A percentile compares a stretch with the other conserved stretches of the same genome.
Conservation (phyloP, 495 filamentous ascomycete genomes). For the Daldinia caldariorum region DNA sequence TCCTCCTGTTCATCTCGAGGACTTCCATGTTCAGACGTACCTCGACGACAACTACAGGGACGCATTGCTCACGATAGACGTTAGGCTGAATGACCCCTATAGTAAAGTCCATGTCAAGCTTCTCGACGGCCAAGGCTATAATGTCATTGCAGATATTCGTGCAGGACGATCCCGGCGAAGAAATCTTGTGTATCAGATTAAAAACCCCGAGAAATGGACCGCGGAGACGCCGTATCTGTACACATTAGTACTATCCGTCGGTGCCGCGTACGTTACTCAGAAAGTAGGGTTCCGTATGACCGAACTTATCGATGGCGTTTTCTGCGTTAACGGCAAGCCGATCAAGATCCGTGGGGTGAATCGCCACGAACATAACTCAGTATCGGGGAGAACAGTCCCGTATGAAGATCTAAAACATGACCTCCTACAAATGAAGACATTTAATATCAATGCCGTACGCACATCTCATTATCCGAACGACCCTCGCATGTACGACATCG, state of each 20-base stretch:
- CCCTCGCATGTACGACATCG: slow-evolving; percentile 67
- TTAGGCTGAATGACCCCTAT: slow-evolving; percentile 50
- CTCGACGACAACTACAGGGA: slow-evolving; percentile 66
- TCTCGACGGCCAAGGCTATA: slow-evolving; percentile 46
- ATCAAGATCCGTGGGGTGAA: slow-evolving; percentile 73
- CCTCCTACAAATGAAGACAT: slow-evolving; percentile 70
- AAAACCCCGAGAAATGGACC: slow-evolving; percentile 69
- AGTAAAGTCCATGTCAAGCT: slow-evolving; percentile 48
- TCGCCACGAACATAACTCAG: slow-evolving; percentile 72
- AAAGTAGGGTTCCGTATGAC: slow-evolving; percentile 69
- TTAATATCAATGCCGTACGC: slow-evolving; percentile 75
- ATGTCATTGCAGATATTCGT: slow-evolving; percentile 35
- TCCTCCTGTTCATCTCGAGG: slow-evolving; percentile 65
- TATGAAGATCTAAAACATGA: slow-evolving; percentile 64
- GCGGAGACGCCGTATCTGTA: slow-evolving; percentile 75
- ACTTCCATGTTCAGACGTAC: slow-evolving; percentile 65
- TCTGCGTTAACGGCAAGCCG: slow-evolving; percentile 68
- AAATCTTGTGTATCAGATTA: slow-evolving; percentile 49
- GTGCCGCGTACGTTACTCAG: slow-evolving; percentile 57
- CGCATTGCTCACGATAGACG: slow-evolving; percentile 62
- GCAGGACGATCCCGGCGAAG: slow-evolving; percentile 20
- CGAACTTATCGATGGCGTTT: slow-evolving; percentile 65
- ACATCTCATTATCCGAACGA: slow-evolving; percentile 73
- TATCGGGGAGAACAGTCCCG: slow-evolving; percentile 69
- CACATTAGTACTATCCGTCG: slow-evolving; percentile 54